Evolutionary conservation across 768 basidiomycete species (phyloP), one percentile per base, ranked within the genome.

Genomic region (Chalciporus piperatus): DNA sequence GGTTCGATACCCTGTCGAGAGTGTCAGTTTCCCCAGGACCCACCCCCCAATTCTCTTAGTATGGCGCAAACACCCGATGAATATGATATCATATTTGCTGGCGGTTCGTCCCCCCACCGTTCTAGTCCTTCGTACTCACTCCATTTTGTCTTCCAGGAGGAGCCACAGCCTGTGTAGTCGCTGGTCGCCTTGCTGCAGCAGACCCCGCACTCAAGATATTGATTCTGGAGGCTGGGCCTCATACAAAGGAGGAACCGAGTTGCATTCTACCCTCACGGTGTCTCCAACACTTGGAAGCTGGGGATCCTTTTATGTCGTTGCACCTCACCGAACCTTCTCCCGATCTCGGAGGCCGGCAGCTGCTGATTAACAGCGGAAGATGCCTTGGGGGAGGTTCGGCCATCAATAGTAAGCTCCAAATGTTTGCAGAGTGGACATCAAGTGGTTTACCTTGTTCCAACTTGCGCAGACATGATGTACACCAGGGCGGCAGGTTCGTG

Each of bases 61-160:
- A 62, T 60, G 61, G 42, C 41, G 9, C 40, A 51, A 30, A 9
- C 35, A 42, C 32, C 37, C 37, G 13, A 43, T 9, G 45, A 56
- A 45, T 76, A 74, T 53, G 79, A 83, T 53, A 74, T 84, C 17
- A 74, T 84, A 53, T 77, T 84, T 52, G 79, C 77, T 27, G 83
- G 83, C 57, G 83, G 83, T 83, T 37, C 23, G 62, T 54, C 32
- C 33, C 32, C 6, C 33, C 4, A 22, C 22, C 4, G 2, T 22
- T 22, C 22, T 4, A 4, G 22, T 22, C 22, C 22, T 22, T 22
- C 22, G 22, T 22, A 22, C 22, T 22, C 22, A 22, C 22, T 22
- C 22, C 4, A 22, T 22, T 23, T 11, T 13, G n/a, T 17, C 19
- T 22, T 28, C 12, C 14, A 72, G 74, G 72, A 6, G 74, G 72